Evolutionary conservation across 768 basidiomycete species (phyloP), one percentile per base, ranked within the genome.

Genomic region (Termitomyces sp.): DNA sequence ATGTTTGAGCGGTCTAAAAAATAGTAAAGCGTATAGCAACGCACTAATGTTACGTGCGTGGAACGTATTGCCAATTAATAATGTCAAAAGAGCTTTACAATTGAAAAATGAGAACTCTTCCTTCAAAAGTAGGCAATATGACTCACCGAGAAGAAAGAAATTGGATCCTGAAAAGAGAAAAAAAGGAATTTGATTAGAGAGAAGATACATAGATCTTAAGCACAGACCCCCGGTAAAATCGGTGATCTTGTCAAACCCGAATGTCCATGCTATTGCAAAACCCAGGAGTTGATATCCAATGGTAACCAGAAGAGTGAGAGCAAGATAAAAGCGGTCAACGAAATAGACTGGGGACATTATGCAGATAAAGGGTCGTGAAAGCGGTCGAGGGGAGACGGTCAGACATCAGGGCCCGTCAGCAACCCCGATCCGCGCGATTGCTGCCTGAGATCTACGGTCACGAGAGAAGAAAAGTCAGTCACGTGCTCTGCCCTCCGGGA

Each of bases 191-290:
- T 26, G 12, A n/a, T 26, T 11, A 35, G 1, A 35, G 14, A n/a
- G 37, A 10, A 9, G 5, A 50, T 17, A 26, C 33, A 50, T 83
- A 83, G 17, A 82, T 55, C 47, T 49, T 55, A 60, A 52, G 50
- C 54, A 60, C 71, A 21, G 37, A 77, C 79, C 78, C 60, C 83
- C 82, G 2, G 82, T 85, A 56, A 86, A 82, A 68, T 87, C 86
- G 12, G 86, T 87, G 45, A 87, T 83, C 66, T 89, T 87, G 69
- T 89, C 86, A 62, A 87, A 85, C 72, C 86, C 79, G 40, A 85
- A 72, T 0, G 81, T 81, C 81, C 83, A 87, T 7, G 86, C 85
- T 54, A 87, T 81, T 4, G 77, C 74, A 62, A 87, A 87, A 7
- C 85, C 86, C 1, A 71, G 56, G 4, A 83, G 71, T 64, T 87